Conservation (phyloP, 441 rosid genomes). For the Populus trichocarpa region DNA sequence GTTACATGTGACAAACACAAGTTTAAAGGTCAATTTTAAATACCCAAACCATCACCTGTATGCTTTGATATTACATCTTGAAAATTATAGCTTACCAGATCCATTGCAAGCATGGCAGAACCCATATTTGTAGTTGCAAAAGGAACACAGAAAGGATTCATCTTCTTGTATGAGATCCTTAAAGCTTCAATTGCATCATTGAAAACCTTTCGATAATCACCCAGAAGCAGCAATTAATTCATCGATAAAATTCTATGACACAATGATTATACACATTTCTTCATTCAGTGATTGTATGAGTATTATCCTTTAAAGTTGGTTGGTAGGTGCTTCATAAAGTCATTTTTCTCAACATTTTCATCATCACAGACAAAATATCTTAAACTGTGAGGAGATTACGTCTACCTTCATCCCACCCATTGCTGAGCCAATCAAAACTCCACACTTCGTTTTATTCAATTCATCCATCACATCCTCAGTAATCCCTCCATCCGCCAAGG, state of each 20-base stretch:
- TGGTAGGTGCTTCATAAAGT: not conserved
- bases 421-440: constrained; percentile 79
- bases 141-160: constrained; percentile 96
- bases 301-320: not conserved
- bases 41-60: constrained; percentile 9
- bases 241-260: constrained; percentile 9
- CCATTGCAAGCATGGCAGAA: constrained; percentile 91
- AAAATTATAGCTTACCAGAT: constrained; percentile 59
- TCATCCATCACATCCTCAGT: constrained; percentile 76
- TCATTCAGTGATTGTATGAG: not conserved
- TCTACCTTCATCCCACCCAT: constrained; percentile 85
- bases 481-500: constrained; percentile 87
- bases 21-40: constrained; percentile 11
- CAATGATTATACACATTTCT: constrained; percentile 2
- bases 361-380: not conserved
- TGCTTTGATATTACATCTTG: constrained; percentile 12
- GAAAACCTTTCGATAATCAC: constrained; percentile 53
- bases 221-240: constrained; percentile 9
- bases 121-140: constrained; percentile 97
- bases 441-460: constrained; percentile 67
- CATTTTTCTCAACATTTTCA: not conserved
- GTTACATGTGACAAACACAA: constrained; percentile 9
- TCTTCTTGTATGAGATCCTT: constrained; percentile 80
- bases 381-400: constrained; percentile 17
- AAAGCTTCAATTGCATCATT: constrained; percentile 87